A percentile compares a stretch with the other conserved stretches of the same genome.
Conservation (phyloP, 257 asterid species). For the Solanum chiquidenum region DNA sequence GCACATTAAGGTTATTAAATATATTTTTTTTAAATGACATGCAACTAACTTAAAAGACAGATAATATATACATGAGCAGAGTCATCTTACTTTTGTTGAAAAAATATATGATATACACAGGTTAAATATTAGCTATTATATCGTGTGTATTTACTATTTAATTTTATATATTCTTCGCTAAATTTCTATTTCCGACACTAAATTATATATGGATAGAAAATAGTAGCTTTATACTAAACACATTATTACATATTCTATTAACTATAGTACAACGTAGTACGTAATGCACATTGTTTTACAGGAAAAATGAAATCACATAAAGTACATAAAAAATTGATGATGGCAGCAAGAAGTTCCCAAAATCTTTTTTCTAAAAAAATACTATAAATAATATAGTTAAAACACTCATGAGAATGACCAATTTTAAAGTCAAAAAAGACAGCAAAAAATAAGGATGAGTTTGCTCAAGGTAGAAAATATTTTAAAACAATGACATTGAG, state of each 20-base stretch:
- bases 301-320: neutral
- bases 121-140: too few species aligned
- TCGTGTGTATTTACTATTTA: too few species aligned
- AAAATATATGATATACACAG: too few species aligned
- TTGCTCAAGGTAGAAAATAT: neutral
- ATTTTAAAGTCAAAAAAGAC: neutral
- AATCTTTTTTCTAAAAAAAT: neutral
- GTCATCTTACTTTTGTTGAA: neutral
- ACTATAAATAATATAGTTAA: neutral
- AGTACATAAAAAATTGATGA: neutral
- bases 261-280: neutral
- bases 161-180: too few species aligned
- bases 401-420: neutral
- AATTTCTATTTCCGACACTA: too few species aligned
- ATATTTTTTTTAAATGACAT: neutral
- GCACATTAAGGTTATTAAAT: neutral
- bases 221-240: neutral
- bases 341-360: neutral
- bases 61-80: neutral
- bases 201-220: neutral
- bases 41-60: neutral
- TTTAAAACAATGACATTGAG: neutral
- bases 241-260: neutral
- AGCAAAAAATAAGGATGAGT: neutral
- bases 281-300: neutral